phyloP scores from a whole-genome alignment of 768 basidiomycete genomes.

The Glaciozyma antarctica region DNA sequence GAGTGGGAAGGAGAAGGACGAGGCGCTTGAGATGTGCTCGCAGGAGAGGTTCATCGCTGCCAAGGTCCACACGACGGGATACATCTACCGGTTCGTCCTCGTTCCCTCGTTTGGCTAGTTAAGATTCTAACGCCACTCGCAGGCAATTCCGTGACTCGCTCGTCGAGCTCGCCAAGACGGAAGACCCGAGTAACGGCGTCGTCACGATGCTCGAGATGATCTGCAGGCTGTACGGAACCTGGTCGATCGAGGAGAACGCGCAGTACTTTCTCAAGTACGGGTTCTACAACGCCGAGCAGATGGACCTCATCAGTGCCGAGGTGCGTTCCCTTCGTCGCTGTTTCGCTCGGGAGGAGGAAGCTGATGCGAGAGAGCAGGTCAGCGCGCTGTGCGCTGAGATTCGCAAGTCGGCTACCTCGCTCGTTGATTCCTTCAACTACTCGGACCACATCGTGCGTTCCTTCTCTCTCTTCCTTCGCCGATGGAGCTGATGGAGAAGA shows the following conservation, averaged over 20 bases:
- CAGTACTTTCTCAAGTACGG: conserved; percentile 43
- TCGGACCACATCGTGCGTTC: conserved; percentile 33
- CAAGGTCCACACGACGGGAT: conserved; percentile 41
- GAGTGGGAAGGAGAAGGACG: conserved; percentile 40
- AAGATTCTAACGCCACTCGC: background rate
- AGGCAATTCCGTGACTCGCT: conserved; percentile 38
- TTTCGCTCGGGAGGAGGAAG: too few relatives aligned
- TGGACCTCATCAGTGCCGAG: conserved; percentile 33
- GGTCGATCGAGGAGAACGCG: conserved; percentile 44
- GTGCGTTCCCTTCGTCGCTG: background rate
- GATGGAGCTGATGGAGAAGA: too few relatives aligned
- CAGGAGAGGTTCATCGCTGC: conserved; percentile 44
- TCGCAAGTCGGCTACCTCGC: conserved; percentile 33
- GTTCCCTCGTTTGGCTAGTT: too few relatives aligned
- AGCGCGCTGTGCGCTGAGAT: conserved; percentile 34
- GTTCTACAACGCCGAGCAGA: conserved; percentile 32
- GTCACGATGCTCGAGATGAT: conserved; percentile 37
- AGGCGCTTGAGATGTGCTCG: conserved; percentile 43
- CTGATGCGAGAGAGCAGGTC: conserved; percentile 13
- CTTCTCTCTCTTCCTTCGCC: background rate
- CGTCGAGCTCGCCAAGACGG: conserved; percentile 37
- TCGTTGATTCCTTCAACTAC: conserved; percentile 36
- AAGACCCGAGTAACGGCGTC: conserved; percentile 35
- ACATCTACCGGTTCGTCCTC: conserved; percentile 41
- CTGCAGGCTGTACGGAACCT: conserved; percentile 42